Conservation (phyloP, 768 basidiomycete species). For the Tricholoma sp. region DNA sequence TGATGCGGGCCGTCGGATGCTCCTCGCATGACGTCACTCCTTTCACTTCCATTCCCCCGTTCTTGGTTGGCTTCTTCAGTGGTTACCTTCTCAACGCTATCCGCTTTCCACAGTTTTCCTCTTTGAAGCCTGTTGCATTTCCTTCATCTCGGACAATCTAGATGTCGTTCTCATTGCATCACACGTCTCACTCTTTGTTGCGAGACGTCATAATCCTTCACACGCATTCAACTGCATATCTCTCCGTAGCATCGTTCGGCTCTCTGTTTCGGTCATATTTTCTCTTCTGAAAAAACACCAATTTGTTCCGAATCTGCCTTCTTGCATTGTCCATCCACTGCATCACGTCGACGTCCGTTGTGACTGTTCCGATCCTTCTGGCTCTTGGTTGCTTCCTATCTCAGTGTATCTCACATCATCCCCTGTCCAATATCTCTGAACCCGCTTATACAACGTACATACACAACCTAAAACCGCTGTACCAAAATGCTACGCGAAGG, state of each 20-base stretch:
- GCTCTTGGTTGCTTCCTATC: not conserved
- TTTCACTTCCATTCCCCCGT: not conserved
- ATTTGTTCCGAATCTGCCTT: not conserved
- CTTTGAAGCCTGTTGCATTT: constrained; percentile 3
- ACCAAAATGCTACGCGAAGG: constrained; percentile 27
- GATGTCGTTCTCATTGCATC: constrained; percentile 4
- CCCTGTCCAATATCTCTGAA: not conserved
- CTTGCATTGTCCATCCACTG: not conserved
- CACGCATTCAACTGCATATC: not conserved
- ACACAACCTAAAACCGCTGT: not conserved
- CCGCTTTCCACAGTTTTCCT: not conserved
- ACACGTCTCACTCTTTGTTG: constrained; percentile 12
- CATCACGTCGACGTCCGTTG: not conserved
- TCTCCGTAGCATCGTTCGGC: not conserved
- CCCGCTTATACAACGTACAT: constrained; percentile 9
- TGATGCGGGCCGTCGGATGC: not conserved
- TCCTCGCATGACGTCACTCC: not conserved
- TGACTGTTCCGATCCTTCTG: not conserved
- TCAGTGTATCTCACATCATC: not conserved
- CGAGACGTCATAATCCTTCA: not conserved
- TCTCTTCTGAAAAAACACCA: not conserved
- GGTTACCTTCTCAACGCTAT: constrained; percentile 2
- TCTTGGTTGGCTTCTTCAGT: not conserved
- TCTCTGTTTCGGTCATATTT: not conserved
- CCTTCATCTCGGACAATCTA: constrained; percentile 1